Evolutionary conservation across 2,329 filamentous ascomycete genomes (phyloP), one percentile per base, ranked within the genome.

Genomic region (Calonectria leucothoes): DNA sequence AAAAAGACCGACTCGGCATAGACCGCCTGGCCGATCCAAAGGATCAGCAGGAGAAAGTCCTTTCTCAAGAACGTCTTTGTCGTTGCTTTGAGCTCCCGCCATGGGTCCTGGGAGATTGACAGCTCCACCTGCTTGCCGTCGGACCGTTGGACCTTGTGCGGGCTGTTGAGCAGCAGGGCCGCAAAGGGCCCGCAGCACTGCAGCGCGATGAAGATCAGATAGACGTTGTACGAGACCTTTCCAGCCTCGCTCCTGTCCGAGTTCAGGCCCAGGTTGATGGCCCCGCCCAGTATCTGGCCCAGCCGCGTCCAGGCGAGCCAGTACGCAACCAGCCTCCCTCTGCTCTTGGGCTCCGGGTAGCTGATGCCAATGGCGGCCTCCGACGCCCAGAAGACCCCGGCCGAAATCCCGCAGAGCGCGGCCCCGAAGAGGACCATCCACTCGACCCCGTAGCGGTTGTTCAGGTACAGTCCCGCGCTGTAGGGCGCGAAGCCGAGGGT

Each of bases 261-360:
- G 76, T 94, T 94, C 10, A 94, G 82, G 0, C 91, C 91, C 1
- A 94, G 82, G 61, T 93, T 93, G 77, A 94, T 91, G 0, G 91
- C 91, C 7, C 92, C 93, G 1, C 93, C 93, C 0, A 94, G 81
- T 14, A 80, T 77, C 37, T 79, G 76, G 1, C 78, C 75, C 93
- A 91, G 77, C 90, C 92, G 1, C 88, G 92, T 27, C 86, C 85
- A 88, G 0, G 83, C 84, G 20, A 94, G 85, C 93, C 93, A 94
- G 76, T 92, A 90, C 0, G 91, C 92, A 0, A 94, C 84, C 59
- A 91, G 88, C 1, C 86, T 86, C 0, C 91, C 91, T 75, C 90
- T 87, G 35, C 92, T 92, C 66, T 88, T 88, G 0, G 92, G 91
- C 73, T 94, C 92, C 0, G 93, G 92, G 74, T 94, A 94, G 0